Conservation (phyloP, 2,329 filamentous ascomycete species). For the Trichoderma cornu-damae region DNA sequence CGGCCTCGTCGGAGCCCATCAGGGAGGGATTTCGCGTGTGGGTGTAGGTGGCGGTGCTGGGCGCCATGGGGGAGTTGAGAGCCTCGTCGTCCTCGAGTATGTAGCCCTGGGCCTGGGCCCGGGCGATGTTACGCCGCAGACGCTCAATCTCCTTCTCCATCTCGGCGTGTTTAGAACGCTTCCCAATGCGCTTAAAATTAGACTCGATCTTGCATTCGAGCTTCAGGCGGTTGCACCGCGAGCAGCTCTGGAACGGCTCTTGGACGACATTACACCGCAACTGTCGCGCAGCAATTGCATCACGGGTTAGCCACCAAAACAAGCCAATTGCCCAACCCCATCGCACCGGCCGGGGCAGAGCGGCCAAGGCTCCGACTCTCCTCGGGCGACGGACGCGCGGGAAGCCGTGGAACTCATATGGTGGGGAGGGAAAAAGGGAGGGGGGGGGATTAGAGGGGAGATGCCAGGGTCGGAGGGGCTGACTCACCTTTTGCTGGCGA, state of each 20-base stretch:
- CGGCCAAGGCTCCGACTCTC: not conserved
- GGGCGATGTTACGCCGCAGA: constrained; percentile 56
- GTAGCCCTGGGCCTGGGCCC: constrained; percentile 56
- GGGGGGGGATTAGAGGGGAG: not conserved
- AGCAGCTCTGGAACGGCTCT: constrained; percentile 72
- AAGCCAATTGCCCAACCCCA: not conserved
- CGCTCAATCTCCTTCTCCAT: constrained; percentile 79
- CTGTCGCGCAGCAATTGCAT: constrained; percentile 37
- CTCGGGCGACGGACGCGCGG: not conserved
- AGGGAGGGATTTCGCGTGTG: constrained; percentile 59
- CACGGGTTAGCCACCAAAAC: constrained; percentile 2
- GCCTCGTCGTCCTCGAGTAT: constrained; percentile 52
- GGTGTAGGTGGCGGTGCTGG: constrained; percentile 48
- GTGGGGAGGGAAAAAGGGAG: no score
- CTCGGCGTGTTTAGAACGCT: constrained; percentile 76
- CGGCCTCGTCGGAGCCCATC: constrained; percentile 64
- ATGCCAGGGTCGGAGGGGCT: constrained; percentile 9
- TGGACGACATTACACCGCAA: constrained; percentile 79
- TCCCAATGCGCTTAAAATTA: constrained; percentile 64
- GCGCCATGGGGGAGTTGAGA: constrained; percentile 53
- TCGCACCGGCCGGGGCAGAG: not conserved
- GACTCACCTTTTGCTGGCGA: constrained; percentile 74
- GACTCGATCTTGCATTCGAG: constrained; percentile 82
- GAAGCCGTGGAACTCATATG: not conserved
- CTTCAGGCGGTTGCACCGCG: constrained; percentile 71